A percentile compares a stretch with the other conserved stretches of the same genome.
These are phyloP conservation scores for Porcisia deanei DNA, from an alignment of 208 protist species.

Conservation along the genomic window DNA sequence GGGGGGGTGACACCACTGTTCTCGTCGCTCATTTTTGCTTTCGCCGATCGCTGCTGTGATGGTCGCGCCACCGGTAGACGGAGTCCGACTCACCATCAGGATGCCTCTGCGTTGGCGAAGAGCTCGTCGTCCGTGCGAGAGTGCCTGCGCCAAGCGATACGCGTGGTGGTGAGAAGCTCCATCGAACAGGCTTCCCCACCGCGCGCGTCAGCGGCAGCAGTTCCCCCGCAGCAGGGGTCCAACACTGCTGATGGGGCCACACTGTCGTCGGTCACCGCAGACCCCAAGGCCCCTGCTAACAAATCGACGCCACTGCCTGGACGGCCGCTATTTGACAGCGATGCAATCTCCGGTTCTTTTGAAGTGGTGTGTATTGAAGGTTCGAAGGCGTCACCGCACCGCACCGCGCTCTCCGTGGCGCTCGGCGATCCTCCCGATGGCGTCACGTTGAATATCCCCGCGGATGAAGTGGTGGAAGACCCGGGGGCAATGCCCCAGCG, in stretches of 20 bases:
- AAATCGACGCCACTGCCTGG: background rate
- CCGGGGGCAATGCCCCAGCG: background rate
- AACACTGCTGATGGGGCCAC: background rate
- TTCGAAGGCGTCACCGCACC: background rate
- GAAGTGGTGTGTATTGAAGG: background rate
- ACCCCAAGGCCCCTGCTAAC: background rate
- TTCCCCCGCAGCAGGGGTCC: background rate
- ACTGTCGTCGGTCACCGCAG: background rate
- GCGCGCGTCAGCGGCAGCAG: background rate
- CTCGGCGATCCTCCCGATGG: background rate
- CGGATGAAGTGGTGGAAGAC: background rate
- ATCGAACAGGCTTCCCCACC: background rate
- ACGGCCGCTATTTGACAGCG: background rate
- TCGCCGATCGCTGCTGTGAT: constrained; percentile 45
- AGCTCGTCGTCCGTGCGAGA: constrained; percentile 32
- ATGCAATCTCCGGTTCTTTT: too few relatives aligned
- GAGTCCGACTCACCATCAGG: background rate
- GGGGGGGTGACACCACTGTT: background rate
- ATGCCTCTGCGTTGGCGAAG: background rate
- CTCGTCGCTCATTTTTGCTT: constrained; percentile 45
- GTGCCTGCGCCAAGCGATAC: constrained; percentile 33
- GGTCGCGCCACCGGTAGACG: background rate
- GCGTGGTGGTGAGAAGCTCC: constrained; percentile 17
- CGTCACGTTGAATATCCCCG: background rate
- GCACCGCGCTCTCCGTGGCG: background rate